Evolutionary conservation across 2,329 filamentous ascomycete species (phyloP).

Genomic region (Fusarium liriodendri): DNA sequence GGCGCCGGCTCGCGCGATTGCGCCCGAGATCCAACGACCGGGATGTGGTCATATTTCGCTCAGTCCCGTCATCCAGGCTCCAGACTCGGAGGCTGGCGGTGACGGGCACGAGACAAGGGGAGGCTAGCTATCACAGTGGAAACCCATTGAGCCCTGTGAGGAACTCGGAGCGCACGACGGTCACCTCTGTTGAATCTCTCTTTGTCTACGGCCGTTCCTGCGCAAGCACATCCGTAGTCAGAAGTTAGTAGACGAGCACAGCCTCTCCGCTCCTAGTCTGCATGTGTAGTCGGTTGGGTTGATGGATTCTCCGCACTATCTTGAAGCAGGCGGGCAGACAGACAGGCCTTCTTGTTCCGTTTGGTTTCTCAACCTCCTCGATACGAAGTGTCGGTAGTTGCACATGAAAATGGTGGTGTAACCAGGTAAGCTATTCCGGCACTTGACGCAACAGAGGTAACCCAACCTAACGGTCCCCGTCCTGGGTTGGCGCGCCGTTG

Average conservation of each 20-base stretch:
- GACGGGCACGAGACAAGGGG: constrained; percentile 30
- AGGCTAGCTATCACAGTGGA: constrained; percentile 8
- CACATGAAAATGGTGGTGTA: constrained; percentile 29
- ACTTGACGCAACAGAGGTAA: constrained; percentile 32
- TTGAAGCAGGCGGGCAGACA: not conserved
- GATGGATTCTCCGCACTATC: constrained; percentile 26
- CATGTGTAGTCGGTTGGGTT: constrained; percentile 20
- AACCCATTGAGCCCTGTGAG: constrained; percentile 9
- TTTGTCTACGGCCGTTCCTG: constrained; percentile 31
- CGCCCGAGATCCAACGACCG: constrained; percentile 36
- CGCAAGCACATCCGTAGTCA: constrained; percentile 36
- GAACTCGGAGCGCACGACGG: constrained; percentile 4
- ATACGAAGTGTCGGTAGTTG: constrained; percentile 42
- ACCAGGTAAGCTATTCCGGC: constrained; percentile 25
- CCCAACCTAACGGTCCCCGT: constrained; percentile 32
- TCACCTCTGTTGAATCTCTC: constrained; percentile 7
- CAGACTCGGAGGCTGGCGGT: constrained; percentile 35
- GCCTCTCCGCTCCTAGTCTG: constrained; percentile 31
- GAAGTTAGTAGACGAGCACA: constrained; percentile 32
- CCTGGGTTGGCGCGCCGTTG: constrained; percentile 35
- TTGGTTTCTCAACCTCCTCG: constrained; percentile 35
- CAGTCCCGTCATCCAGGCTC: constrained; percentile 23
- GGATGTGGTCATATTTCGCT: constrained; percentile 42
- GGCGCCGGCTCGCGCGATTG: constrained; percentile 40
- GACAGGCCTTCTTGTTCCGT: constrained; percentile 8